Conservation (phyloP, 164 flowering plant species). For the Tetracentron sinense region DNA sequence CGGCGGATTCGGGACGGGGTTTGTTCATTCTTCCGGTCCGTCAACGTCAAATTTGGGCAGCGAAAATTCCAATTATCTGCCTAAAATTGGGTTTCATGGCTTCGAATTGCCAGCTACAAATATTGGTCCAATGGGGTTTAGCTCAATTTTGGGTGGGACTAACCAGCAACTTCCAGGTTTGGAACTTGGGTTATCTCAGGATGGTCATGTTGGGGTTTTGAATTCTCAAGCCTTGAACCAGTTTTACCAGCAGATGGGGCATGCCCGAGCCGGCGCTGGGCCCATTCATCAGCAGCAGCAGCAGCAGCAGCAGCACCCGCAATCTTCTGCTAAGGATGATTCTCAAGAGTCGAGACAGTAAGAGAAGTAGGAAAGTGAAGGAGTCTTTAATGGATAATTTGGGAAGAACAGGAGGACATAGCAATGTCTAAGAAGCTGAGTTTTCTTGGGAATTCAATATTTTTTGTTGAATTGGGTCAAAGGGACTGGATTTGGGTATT, state of each 20-base stretch:
- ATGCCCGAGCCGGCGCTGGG: constrained; percentile 21
- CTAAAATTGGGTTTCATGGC: constrained; percentile 56
- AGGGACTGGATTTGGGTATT: constrained; percentile 14
- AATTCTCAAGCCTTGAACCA: constrained; percentile 48
- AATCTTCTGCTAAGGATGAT: constrained; percentile 60
- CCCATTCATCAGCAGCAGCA: constrained; percentile 24
- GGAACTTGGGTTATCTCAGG: constrained; percentile 73
- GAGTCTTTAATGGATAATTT: constrained; percentile 7
- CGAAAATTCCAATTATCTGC: constrained; percentile 51
- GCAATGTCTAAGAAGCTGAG: constrained; percentile 13
- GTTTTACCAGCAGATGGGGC: constrained; percentile 54
- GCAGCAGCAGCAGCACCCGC: too few relatives aligned
- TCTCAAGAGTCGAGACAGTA: constrained; percentile 73
- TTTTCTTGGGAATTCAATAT: constrained; percentile 18
- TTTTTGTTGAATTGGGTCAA: too few relatives aligned
- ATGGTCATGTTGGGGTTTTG: constrained; percentile 50
- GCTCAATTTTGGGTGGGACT: constrained; percentile 27
- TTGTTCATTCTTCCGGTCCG: constrained; percentile 42
- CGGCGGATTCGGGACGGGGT: constrained; percentile 39
- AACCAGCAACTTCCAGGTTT: constrained; percentile 51
- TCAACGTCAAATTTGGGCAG: constrained; percentile 43
- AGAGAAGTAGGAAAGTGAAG: constrained; percentile 2
- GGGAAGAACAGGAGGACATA: constrained; percentile 14
- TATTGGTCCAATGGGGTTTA: constrained; percentile 27
- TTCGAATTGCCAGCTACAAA: constrained; percentile 52